Conservation (phyloP, 2,329 filamentous ascomycete species). For the Aspergillus flavus region DNA sequence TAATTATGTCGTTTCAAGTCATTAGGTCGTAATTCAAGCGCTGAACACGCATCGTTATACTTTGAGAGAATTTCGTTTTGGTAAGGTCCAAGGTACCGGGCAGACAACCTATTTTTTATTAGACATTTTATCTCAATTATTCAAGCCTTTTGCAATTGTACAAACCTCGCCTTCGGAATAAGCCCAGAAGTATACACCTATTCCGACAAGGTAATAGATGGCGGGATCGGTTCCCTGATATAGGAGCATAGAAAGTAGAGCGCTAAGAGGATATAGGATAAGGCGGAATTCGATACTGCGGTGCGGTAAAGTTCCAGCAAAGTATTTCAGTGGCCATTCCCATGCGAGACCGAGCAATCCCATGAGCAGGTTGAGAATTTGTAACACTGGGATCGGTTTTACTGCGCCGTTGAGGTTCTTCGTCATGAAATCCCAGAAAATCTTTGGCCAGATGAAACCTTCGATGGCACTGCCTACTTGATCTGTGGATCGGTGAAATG, state of each 20-base stretch:
- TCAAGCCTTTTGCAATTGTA: conserved; percentile 17
- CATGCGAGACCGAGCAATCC: conserved; percentile 77
- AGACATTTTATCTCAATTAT: conserved; percentile 3
- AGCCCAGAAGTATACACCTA: conserved; percentile 91
- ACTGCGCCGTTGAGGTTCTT: conserved; percentile 85
- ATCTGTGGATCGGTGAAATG: conserved; percentile 56
- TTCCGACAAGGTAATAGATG: conserved; percentile 85
- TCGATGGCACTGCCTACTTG: conserved; percentile 83
- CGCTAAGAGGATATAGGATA: conserved; percentile 76
- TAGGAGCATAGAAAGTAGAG: conserved; percentile 72
- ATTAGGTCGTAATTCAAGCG: conserved; percentile 7
- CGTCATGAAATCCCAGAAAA: conserved; percentile 97
- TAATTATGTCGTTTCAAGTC: conserved; percentile 1
- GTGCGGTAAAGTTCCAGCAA: conserved; percentile 79
- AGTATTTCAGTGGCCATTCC: conserved; percentile 82
- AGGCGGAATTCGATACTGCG: conserved; percentile 85
- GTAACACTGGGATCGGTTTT: conserved; percentile 82
- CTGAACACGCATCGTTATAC: conserved; percentile 14
- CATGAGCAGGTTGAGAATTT: conserved; percentile 85
- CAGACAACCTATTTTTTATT: conserved; percentile 61
- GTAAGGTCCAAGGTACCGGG: conserved; percentile 70
- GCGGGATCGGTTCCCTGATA: conserved; percentile 94
- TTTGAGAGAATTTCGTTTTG: conserved; percentile 38
- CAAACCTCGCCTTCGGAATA: conserved; percentile 95
- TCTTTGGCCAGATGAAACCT: conserved; percentile 97